Base-by-base conservation (phyloP, 371 early-diverging fungal species). In the Apophysomyces sp. region DNA sequence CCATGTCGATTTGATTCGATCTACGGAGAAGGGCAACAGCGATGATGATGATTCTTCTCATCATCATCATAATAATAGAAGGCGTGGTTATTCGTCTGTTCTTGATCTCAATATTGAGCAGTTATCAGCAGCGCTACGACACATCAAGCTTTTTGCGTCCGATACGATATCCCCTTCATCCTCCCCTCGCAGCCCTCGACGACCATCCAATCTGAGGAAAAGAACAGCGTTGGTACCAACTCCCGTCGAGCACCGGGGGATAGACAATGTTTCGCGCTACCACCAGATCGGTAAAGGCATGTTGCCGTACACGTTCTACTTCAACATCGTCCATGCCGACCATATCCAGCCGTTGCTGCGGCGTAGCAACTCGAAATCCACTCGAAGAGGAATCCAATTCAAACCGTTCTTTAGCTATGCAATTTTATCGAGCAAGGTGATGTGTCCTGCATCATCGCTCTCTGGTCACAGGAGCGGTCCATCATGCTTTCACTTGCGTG, bases 231-330 rank as follows among this genome's bases (percentile, higher is more conserved):
- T 36, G 5, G 5, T 52, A 34, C 49, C 61, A 36, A 49, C 64
- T 15, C 28, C 63, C n/a, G 49, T 60, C 12, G 36, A 53, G 26
- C 54, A 41, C 24, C 11, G 21, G 6, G 28, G 41, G 6, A 39
- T 26, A 27, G 39, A 58, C 44, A 40, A 52, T 49, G 59, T 62
- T n/a, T 41, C 59, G 28, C 62, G 68, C 7, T 79, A 79, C 52
- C 76, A 72, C 55, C 80, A 76, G 55, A 79, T 79, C 16, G 80
- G 74, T n/a, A 67, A 68, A 62, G 79, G 79, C 26, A 61, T 64
- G 3, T 63, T 66, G 7, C 55, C 63, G 3, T 76, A 66, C 39
- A 79, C 80, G 0, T 76, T 76, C 39, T 76, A 76, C 57, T 74
- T 79, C 57, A 64, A 60, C 26, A 65, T 79, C 30, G 60, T 72